Evolutionary conservation across 768 basidiomycete species (phyloP), one percentile per base, ranked within the genome.

Genomic region (Hypsizygus marmoreus): DNA sequence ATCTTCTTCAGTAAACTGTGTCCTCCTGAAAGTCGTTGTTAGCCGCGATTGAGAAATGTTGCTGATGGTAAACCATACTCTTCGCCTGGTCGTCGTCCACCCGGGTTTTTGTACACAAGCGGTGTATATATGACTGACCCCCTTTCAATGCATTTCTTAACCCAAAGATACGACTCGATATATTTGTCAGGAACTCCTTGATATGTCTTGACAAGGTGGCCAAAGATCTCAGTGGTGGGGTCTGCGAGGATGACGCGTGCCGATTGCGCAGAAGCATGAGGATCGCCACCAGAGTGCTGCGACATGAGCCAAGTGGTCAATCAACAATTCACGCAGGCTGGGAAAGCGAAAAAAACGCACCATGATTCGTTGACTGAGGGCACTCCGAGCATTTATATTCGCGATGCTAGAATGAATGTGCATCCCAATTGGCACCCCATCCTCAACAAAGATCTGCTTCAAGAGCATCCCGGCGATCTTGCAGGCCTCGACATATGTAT

Each of bases 401-500:
- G 85, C 84, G 35, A 91, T 89, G 60, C 86, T 88, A 1, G 81
- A 72, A 55, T 91, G 87, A 38, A 91, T 88, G 57, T 90, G 86
- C 77, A 91, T 87, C 22, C 76, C 73, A 46, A 89, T 84, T 1
- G 87, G 80, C 3, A 53, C 59, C 4, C 81, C 84, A 25, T 83
- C 71, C 47, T 87, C 81, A 12, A 82, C 65, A 50, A 91, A 91
- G 25, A 91, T 86, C 57, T 90, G 88, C 63, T 79, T 86, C 42
- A 91, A 58, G 11, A 88, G 63, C 75, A 80, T 81, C 10, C 84
- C 83, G 0, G 81, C 79, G n/a, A 85, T 77, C 63, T 86, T 88
- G 69, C 89, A 91, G n/a, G 88, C 86, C 28, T 90, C 87, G 12
- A 91, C 80, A 59, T 81, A 91, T 39, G 86, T 87, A 61, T 84